Percentiles rank a stretch among this genome's conserved stretches.
Conservation (phyloP, 306 rosid species). For the Albizia julibrissin region DNA sequence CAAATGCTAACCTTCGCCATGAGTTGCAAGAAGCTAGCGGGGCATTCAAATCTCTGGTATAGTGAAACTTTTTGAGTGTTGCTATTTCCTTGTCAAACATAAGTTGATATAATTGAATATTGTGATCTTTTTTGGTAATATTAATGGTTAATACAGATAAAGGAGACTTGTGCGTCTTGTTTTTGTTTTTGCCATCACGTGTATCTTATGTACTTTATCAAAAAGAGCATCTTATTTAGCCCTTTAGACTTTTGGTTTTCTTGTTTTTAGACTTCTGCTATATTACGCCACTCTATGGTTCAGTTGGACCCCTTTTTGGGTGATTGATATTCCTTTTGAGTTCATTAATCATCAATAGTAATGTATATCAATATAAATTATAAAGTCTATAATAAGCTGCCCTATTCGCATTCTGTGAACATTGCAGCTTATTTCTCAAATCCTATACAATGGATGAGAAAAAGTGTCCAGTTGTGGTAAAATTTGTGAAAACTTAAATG, state of each 20-base stretch:
- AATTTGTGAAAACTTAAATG: background rate
- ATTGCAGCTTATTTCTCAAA: background rate
- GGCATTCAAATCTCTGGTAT: slow-evolving; percentile 60
- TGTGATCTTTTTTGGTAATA: slow-evolving; percentile 17
- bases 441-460: background rate
- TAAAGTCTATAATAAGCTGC: background rate
- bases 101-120: slow-evolving; percentile 21
- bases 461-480: background rate
- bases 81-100: slow-evolving; percentile 21
- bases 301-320: background rate
- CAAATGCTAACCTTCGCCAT: slow-evolving; percentile 59
- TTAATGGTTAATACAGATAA: slow-evolving; percentile 3
- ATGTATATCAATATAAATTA: background rate
- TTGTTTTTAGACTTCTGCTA: slow-evolving; percentile 1
- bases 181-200: background rate
- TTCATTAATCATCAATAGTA: background rate
- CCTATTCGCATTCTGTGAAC: background rate
- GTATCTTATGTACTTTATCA: background rate
- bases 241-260: slow-evolving; percentile 7
- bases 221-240: background rate
- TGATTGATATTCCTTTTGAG: background rate
- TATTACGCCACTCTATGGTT: background rate
- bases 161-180: background rate
- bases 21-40: slow-evolving; percentile 52
- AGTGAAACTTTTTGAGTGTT: slow-evolving; percentile 30